Evolutionary conservation across 805 yeast species (phyloP).

Genomic region (Vanderwaltozyma verrucispora): DNA sequence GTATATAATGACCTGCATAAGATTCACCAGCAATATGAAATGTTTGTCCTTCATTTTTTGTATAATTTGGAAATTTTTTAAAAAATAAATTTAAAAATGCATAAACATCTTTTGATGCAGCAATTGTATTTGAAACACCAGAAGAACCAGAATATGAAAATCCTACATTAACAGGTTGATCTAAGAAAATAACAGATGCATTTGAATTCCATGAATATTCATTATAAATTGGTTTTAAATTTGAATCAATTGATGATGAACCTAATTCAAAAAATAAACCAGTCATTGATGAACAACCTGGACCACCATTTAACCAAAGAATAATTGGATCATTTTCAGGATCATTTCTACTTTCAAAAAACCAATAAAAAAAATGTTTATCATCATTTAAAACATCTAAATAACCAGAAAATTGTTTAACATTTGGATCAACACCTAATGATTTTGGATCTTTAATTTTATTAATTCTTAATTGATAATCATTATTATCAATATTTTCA

Average conservation of each 20-base stretch:
- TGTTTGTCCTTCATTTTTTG: slow-evolving; percentile 41
- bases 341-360: slow-evolving; percentile 82
- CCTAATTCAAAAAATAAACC: slow-evolving; percentile 90
- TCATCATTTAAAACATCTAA: slow-evolving; percentile 57
- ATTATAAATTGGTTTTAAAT: slow-evolving; percentile 61
- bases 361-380: slow-evolving; percentile 89
- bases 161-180: slow-evolving; percentile 92
- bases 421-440: slow-evolving; percentile 62
- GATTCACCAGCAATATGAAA: slow-evolving; percentile 83
- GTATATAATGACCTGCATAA: slow-evolving; percentile 79
- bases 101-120: slow-evolving; percentile 83
- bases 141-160: slow-evolving; percentile 44
- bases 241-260: slow-evolving; percentile 61
- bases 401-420: slow-evolving; percentile 75
- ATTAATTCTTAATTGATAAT: slow-evolving; percentile 16
- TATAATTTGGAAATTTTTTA: slow-evolving; percentile 68
- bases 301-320: slow-evolving; percentile 90
- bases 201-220: slow-evolving; percentile 86
- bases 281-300: slow-evolving; percentile 88
- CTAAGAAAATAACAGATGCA: slow-evolving; percentile 83
- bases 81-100: slow-evolving; percentile 77
- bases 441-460: slow-evolving; percentile 18
- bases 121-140: slow-evolving; percentile 62
- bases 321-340: slow-evolving; percentile 80
- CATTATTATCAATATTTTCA: not conserved